Percentiles rank a stretch among this genome's conserved stretches.
Conservation (phyloP, 306 rosid species). For the Quercus rubra region DNA sequence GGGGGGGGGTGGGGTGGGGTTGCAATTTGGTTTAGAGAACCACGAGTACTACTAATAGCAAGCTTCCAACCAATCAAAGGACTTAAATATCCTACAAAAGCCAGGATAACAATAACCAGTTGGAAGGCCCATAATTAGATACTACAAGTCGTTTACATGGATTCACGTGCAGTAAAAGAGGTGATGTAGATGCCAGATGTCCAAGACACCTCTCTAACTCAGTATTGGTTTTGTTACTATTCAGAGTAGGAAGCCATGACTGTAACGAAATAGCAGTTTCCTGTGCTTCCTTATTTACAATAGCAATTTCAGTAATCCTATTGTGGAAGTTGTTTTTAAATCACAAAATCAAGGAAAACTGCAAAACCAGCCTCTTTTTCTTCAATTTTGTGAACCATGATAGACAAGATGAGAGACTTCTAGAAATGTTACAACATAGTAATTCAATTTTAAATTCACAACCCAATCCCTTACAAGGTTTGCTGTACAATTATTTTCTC, state of each 20-base stretch:
- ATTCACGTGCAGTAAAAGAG: too few relatives aligned
- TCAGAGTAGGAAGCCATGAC: not conserved
- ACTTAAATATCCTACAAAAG: too few relatives aligned
- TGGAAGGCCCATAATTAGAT: too few relatives aligned
- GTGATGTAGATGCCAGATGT: too few relatives aligned
- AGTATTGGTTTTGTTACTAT: not conserved
- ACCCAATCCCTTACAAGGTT: slow-evolving; percentile 2
- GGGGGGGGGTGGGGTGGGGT: too few relatives aligned
- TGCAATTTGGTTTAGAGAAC: too few relatives aligned
- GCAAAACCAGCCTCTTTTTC: not conserved
- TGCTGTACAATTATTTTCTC: slow-evolving; percentile 31
- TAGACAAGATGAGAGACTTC: not conserved
- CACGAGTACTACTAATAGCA: too few relatives aligned
- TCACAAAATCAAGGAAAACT: not conserved
- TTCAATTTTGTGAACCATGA: not conserved
- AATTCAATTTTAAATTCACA: not conserved
- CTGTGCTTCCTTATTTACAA: not conserved
- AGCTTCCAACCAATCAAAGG: too few relatives aligned
- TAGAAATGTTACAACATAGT: not conserved
- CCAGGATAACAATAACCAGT: too few relatives aligned
- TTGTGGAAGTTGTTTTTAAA: not conserved
- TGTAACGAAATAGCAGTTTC: not conserved
- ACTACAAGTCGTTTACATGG: too few relatives aligned
- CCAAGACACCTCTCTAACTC: too few relatives aligned
- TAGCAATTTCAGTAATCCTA: not conserved